phyloP scores from a whole-genome alignment of 805 yeast species.

The Yarrowia alimentaria region DNA sequence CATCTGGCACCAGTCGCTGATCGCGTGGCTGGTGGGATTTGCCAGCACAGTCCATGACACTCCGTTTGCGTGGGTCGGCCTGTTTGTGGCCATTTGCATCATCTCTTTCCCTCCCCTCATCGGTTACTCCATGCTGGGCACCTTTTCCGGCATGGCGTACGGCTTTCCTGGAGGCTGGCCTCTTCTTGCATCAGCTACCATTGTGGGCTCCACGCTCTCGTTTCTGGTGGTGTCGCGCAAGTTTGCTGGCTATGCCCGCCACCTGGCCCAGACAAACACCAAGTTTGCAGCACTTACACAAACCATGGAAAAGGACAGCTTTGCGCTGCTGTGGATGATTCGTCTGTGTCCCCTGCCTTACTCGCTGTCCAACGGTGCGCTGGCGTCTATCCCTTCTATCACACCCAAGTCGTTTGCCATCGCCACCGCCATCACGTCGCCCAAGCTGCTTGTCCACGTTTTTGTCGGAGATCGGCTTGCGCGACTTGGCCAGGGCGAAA shows the following conservation, averaged over 20 bases:
- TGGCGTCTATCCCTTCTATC: slow-evolving; percentile 82
- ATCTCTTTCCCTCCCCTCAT: slow-evolving; percentile 89
- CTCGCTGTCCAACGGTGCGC: slow-evolving; percentile 86
- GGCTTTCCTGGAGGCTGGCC: slow-evolving; percentile 83
- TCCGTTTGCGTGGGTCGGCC: slow-evolving; percentile 40
- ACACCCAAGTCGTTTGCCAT: slow-evolving; percentile 58
- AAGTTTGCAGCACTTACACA: slow-evolving; percentile 72
- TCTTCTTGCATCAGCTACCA: slow-evolving; percentile 63
- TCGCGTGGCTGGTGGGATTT: slow-evolving; percentile 38
- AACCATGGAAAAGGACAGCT: slow-evolving; percentile 67
- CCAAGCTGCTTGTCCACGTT: slow-evolving; percentile 72
- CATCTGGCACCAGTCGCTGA: slow-evolving; percentile 40
- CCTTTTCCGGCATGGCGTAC: slow-evolving; percentile 74
- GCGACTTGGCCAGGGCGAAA: slow-evolving; percentile 53
- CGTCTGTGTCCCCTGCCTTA: slow-evolving; percentile 92
- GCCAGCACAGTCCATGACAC: slow-evolving; percentile 38
- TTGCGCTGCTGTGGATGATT: slow-evolving; percentile 65
- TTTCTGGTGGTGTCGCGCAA: slow-evolving; percentile 47
- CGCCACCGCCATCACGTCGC: slow-evolving; percentile 75
- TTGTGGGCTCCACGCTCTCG: slow-evolving; percentile 71
- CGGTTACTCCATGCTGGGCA: slow-evolving; percentile 71
- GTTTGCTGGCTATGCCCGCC: slow-evolving; percentile 58
- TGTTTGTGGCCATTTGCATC: slow-evolving; percentile 54
- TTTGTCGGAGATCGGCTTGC: slow-evolving; percentile 77
- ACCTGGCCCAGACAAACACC: slow-evolving; percentile 58